phyloP scores from a whole-genome alignment of 2,329 filamentous ascomycete genomes.

The Monascus ruber region DNA sequence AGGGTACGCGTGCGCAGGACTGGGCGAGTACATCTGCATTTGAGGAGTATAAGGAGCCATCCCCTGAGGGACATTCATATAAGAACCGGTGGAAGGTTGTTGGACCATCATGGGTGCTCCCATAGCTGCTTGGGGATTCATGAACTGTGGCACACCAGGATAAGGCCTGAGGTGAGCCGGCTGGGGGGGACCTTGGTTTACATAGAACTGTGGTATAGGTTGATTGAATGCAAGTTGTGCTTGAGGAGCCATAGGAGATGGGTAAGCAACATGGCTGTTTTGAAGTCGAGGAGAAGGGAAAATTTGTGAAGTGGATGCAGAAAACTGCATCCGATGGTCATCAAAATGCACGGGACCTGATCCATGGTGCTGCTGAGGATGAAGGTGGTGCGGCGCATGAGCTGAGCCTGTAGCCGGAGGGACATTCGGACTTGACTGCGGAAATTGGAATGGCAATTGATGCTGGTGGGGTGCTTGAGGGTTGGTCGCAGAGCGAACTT shows the following conservation, averaged over 20 bases:
- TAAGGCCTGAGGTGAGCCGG: slow-evolving; percentile 61
- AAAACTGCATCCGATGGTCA: slow-evolving; percentile 79
- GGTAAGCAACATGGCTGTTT: slow-evolving; percentile 57
- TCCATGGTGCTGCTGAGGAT: slow-evolving; percentile 60
- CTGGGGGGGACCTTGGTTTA: slow-evolving; percentile 58
- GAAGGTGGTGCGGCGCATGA: slow-evolving; percentile 66
- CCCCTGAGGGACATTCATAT: slow-evolving; percentile 60
- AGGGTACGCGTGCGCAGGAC: slow-evolving; percentile 57
- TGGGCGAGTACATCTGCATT: slow-evolving; percentile 74
- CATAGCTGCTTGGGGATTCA: slow-evolving; percentile 61
- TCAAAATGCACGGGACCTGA: slow-evolving; percentile 58
- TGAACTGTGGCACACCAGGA: slow-evolving; percentile 61
- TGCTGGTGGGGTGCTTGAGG: slow-evolving; percentile 71
- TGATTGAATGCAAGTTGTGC: slow-evolving; percentile 61
- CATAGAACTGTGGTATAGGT: slow-evolving; percentile 59
- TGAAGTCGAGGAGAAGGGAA: slow-evolving; percentile 74
- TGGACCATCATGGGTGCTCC: slow-evolving; percentile 75
- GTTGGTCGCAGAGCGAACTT: slow-evolving; percentile 50
- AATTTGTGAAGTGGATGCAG: slow-evolving; percentile 69
- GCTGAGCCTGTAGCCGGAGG: slow-evolving; percentile 60
- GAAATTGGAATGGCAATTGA: slow-evolving; percentile 72
- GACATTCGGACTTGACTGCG: slow-evolving; percentile 58
- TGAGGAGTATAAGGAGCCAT: slow-evolving; percentile 59
- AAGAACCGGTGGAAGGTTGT: slow-evolving; percentile 54
- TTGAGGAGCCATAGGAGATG: slow-evolving; percentile 55